Evolutionary conservation across 345 rosid genomes (phyloP), one percentile per base, ranked within the genome.

Genomic region (Populus alba): DNA sequence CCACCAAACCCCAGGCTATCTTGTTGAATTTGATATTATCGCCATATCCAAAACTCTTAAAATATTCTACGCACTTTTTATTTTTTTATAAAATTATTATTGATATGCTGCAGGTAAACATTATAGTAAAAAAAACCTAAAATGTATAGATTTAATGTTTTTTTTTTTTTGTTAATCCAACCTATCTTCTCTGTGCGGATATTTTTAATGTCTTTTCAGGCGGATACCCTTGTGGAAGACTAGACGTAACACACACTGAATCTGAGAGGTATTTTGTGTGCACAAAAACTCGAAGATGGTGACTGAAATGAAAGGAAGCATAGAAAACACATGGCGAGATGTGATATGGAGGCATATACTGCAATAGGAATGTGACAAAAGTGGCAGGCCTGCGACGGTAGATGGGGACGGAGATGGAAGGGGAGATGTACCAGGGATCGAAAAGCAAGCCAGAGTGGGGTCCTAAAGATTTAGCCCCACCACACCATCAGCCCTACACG

Each of bases 41-140:
- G 5, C 0, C 0, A 33, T 0, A 33, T 0, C 4, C 0, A 33
- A 4, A 33, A 33, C 0, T 33, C 0, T 33, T 33, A 0, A 33
- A 33, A 33, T 33, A 4, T 31, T 31, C 0, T 31, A 29, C 2
- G 2, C 2, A 33, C 0, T 0, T 33, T 33, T 33, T 33, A 33
- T 33, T 4, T 33, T 33, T 33, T 33, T 27, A 27, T 27, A 33
- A 33, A 33, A 33, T 33, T 33, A 3, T 33, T 33, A 33, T 33
- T 33, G 0, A 33, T 0, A 0, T 2, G 5, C 0, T 4, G 1
- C 5, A 6, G 4, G 5, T 0, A 3, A 4, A 33, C 0, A 33
- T 33, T 0, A 5, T 0, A 0, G 4, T 4, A 4, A 4, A 33
- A 33, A 39, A 39, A 39, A 0, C 11, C 2, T 8, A 1, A 8